Percentiles rank a stretch among this genome's conserved stretches.
These are phyloP conservation scores for Tylopilus sp. DNA, from an alignment of 1,284 basidiomycete genomes.

Conservation along the genomic window DNA sequence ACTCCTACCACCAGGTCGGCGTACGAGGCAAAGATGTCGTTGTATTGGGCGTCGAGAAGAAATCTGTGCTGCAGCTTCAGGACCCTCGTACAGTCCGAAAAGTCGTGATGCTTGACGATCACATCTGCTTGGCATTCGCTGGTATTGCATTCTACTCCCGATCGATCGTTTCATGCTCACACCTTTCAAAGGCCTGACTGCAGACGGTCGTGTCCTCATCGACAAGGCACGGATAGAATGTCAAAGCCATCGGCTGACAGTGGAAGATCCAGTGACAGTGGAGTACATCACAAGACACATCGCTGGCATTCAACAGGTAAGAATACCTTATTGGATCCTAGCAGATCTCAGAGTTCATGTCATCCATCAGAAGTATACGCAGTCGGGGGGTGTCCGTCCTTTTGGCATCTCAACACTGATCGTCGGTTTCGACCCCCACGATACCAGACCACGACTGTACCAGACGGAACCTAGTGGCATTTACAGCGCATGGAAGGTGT, in stretches of 20 bases:
- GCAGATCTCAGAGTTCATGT: neutral
- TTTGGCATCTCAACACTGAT: constrained; percentile 98
- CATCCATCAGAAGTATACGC: constrained; percentile 80
- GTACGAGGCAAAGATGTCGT: constrained; percentile 94
- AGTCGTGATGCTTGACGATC: constrained; percentile 98
- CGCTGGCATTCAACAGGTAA: constrained; percentile 94
- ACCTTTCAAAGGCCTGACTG: constrained; percentile 73
- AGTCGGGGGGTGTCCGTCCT: constrained; percentile 97
- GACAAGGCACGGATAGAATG: constrained; percentile 98
- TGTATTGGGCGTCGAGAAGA: constrained; percentile 98
- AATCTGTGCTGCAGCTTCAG: constrained; percentile 94
- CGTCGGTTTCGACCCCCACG: constrained; percentile 95
- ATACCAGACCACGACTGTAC: constrained; percentile 84
- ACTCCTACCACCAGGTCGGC: constrained; percentile 64
- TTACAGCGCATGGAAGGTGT: constrained; percentile 97
- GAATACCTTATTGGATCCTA: constrained; percentile 15
- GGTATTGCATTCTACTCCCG: constrained; percentile 49
- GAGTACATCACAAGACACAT: constrained; percentile 99
- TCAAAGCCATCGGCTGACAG: constrained; percentile 94
- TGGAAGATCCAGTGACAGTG: constrained; percentile 96
- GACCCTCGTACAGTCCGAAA: constrained; percentile 97
- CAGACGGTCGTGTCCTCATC: constrained; percentile 95
- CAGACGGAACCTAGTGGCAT: constrained; percentile 98
- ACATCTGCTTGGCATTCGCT: constrained; percentile 95
- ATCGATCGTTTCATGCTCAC: constrained; percentile 10